Evolutionary conservation across 331 rosid genomes (phyloP).

Genomic region (Quercus phellos): DNA sequence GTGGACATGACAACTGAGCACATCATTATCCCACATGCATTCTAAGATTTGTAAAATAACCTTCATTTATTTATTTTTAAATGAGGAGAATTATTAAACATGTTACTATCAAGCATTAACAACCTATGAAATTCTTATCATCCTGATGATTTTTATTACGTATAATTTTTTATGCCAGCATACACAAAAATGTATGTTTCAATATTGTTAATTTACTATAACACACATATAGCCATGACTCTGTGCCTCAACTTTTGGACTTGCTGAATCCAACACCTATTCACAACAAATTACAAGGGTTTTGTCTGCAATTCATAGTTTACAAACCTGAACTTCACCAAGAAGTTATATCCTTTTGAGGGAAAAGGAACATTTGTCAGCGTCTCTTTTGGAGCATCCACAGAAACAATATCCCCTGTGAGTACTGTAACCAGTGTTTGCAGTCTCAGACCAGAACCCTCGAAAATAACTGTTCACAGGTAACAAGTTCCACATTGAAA

Average conservation of each 20-base stretch:
- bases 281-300: not conserved
- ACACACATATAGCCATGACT: no score
- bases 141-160: not conserved
- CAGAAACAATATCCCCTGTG: slow-evolving; percentile 47
- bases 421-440: slow-evolving; percentile 59
- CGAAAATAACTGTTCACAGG: slow-evolving; percentile 60
- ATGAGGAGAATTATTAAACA: not conserved
- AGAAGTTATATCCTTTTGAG: slow-evolving; percentile 77
- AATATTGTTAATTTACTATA: no score
- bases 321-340: slow-evolving; percentile 77
- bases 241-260: no score
- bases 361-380: slow-evolving; percentile 85
- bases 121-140: not conserved
- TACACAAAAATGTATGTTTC: no score
- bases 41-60: not conserved
- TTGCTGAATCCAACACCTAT: not conserved
- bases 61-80: not conserved
- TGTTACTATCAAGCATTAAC: not conserved
- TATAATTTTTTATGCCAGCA: not conserved
- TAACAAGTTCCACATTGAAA: slow-evolving; percentile 18
- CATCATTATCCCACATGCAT: not conserved
- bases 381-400: slow-evolving; percentile 75
- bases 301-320: not conserved
- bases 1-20: not conserved
- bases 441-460: slow-evolving; percentile 51